Conservation (phyloP, 148 eudicot species). For the Nepenthes mirabilis region DNA sequence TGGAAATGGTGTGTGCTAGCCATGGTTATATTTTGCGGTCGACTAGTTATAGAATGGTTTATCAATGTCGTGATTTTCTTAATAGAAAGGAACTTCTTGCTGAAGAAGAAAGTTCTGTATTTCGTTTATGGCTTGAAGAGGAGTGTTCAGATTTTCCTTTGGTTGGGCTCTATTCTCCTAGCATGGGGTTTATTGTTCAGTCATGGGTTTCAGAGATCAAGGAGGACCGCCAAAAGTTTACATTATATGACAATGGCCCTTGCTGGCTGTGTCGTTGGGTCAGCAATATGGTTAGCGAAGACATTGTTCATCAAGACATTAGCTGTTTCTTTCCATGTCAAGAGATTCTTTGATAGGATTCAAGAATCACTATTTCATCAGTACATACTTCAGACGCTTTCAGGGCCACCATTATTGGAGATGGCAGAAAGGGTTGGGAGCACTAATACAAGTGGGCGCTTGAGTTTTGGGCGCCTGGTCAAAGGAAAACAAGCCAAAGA, state of each 20-base stretch:
- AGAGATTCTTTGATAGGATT: slow-evolving; percentile 74
- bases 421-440: slow-evolving; percentile 12
- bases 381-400: slow-evolving; percentile 73
- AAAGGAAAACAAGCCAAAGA: slow-evolving; percentile 29
- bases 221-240: slow-evolving; percentile 20
- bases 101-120: slow-evolving; percentile 60
- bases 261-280: slow-evolving; percentile 47
- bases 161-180: slow-evolving; percentile 57
- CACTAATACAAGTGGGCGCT: slow-evolving; percentile 22
- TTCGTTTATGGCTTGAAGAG: slow-evolving; percentile 56
- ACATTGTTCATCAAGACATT: slow-evolving; percentile 51
- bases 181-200: slow-evolving; percentile 65
- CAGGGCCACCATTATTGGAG: slow-evolving; percentile 44
- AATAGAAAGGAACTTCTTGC: slow-evolving; percentile 58
- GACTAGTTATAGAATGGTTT: slow-evolving; percentile 52
- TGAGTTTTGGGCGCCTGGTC: slow-evolving; percentile 32
- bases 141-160: slow-evolving; percentile 47
- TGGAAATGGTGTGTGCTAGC: slow-evolving; percentile 84
- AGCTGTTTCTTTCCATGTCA: slow-evolving; percentile 71
- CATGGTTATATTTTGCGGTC: slow-evolving; percentile 53
- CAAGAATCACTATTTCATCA: slow-evolving; percentile 79
- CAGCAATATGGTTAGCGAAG: slow-evolving; percentile 64
- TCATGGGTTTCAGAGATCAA: slow-evolving; percentile 32
- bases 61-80: slow-evolving; percentile 36
- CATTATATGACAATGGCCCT: slow-evolving; percentile 48